Conservation (phyloP, 2,329 filamentous ascomycete genomes). For the Fusarium equiseti region DNA sequence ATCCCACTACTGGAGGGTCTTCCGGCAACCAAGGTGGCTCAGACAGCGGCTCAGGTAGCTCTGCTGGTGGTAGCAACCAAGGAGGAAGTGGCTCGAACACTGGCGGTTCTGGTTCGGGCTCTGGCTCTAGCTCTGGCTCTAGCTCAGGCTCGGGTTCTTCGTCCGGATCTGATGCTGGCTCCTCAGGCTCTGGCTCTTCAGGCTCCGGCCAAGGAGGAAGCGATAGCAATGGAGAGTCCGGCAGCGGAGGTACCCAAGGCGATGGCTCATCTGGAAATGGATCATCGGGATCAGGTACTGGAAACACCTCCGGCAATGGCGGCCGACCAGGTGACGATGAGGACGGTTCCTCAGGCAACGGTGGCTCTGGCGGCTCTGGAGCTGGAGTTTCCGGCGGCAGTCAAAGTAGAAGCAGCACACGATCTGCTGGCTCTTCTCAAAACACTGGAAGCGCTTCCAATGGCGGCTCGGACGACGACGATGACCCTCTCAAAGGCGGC, state of each 20-base stretch:
- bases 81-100: not conserved
- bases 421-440: not conserved
- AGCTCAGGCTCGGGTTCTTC: not conserved
- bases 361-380: not conserved
- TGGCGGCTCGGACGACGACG: not conserved
- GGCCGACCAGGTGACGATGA: not conserved
- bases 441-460: not conserved
- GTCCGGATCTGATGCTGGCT: not conserved
- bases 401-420: not conserved
- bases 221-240: not conserved
- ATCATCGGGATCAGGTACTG: not conserved
- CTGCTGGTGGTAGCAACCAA: not conserved
- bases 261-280: not conserved
- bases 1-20: constrained; percentile 1
- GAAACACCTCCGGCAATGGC: not conserved
- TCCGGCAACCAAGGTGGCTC: not conserved
- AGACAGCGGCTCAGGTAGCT: not conserved
- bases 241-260: not conserved
- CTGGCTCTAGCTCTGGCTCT: not conserved
- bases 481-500: not conserved
- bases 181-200: not conserved
- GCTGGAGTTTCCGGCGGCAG: not conserved
- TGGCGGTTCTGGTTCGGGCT: not conserved
- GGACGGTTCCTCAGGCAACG: not conserved
- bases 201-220: constrained; percentile 5